A percentile compares a stretch with the other conserved stretches of the same genome.
These are phyloP conservation scores for Paragyromitra xinjiangensis DNA, from an alignment of 495 filamentous ascomycete species.

Conservation along the genomic window DNA sequence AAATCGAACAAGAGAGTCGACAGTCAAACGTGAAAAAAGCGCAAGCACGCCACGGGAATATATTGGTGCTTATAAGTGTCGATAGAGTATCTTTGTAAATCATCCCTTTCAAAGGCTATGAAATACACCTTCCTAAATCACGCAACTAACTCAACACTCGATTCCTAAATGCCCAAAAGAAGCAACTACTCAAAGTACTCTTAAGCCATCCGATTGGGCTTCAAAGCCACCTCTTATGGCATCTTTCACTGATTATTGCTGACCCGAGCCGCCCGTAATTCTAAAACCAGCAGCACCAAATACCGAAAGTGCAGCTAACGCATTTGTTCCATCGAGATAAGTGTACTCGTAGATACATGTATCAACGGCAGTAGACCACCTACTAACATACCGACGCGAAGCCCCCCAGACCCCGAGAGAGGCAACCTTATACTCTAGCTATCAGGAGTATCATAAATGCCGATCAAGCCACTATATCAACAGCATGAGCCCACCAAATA, in stretches of 20 bases:
- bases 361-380: conserved; percentile 49
- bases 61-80: neutral
- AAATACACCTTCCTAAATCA: conserved; percentile 58
- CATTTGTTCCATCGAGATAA: conserved; percentile 57
- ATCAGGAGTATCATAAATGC: conserved; percentile 60
- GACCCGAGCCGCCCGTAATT: conserved; percentile 52
- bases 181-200: conserved; percentile 58
- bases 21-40: too few species aligned
- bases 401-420: conserved; percentile 49
- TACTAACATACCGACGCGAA: conserved; percentile 59
- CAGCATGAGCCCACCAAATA: conserved; percentile 59
- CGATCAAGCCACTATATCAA: conserved; percentile 60
- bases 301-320: conserved; percentile 49
- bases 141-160: conserved; percentile 60
- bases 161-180: conserved; percentile 60
- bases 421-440: conserved; percentile 58
- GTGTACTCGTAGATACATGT: conserved; percentile 49
- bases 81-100: conserved; percentile 10
- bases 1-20: too few species aligned
- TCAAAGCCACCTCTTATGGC: conserved; percentile 60
- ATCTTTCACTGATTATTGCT: conserved; percentile 58
- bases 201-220: conserved; percentile 61
- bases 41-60: too few species aligned
- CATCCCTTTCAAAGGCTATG: conserved; percentile 58
- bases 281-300: conserved; percentile 57